phyloP scores from a whole-genome alignment of 306 rosid genomes.

The Malus domestica region ASM211411v1 NC_041804.1:11838001-11838500 shows the following conservation, averaged over 20 bases:
- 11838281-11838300: not conserved
- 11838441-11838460: not conserved
- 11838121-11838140: not conserved
- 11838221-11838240: not conserved
- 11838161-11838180: not conserved
- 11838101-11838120: not conserved
- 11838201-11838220: not conserved
- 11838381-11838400: not conserved
- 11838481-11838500: not conserved
- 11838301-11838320: conserved; percentile 8
- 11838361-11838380: not conserved
- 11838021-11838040: no score
- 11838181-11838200: not conserved
- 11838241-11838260: not conserved
- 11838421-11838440: not conserved
- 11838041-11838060: not conserved
- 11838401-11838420: not conserved
- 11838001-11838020: no score
- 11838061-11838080: no score
- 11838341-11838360: not conserved
- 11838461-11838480: not conserved
- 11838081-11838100: not conserved
- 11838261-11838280: not conserved
- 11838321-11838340: not conserved
- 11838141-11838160: not conserved